These are phyloP conservation scores for Scopulariopsis brevicaulis DNA, from an alignment of 2,329 filamentous ascomycete species.

Conservation along the genomic window DNA sequence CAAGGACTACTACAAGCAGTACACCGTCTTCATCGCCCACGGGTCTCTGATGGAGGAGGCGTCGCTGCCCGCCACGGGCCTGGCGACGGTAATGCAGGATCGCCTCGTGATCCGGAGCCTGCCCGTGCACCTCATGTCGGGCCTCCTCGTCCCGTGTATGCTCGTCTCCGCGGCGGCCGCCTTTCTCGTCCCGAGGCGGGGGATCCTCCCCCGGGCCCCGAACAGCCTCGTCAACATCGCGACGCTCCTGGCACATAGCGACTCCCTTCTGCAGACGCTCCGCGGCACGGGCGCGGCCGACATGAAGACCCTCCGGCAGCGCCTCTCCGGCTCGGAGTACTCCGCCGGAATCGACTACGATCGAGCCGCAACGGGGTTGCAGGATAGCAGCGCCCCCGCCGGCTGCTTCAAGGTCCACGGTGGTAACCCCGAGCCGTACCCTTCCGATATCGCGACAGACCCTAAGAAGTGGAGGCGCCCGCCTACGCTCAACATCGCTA, in stretches of 20 bases:
- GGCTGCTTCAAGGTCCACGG: conserved; percentile 6
- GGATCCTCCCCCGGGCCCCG: conserved; percentile 22
- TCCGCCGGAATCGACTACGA: conserved; percentile 23
- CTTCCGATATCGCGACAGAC: conserved; percentile 6
- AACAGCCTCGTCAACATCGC: conserved; percentile 21
- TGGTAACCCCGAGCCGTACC: conserved; percentile 9
- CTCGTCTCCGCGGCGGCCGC: conserved; percentile 11
- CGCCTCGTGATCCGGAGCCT: conserved; percentile 17
- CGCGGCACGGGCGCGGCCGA: conserved; percentile 21
- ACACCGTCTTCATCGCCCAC: conserved; percentile 19
- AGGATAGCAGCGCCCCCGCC: background rate
- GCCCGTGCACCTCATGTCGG: conserved; percentile 19
- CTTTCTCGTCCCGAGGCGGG: conserved; percentile 13
- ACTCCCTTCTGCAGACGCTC: conserved; percentile 19
- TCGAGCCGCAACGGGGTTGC: conserved; percentile 9
- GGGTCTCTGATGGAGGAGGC: conserved; percentile 16
- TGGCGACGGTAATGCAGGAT: conserved; percentile 14
- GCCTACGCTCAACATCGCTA: conserved; percentile 14
- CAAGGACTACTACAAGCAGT: conserved; percentile 20
- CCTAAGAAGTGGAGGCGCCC: conserved; percentile 17
- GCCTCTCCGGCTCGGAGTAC: conserved; percentile 16
- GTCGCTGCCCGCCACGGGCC: conserved; percentile 10
- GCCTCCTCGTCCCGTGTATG: conserved; percentile 15
- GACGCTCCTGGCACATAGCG: conserved; percentile 22
- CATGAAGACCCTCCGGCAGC: conserved; percentile 13